These are phyloP conservation scores for Arachnopeziza araneosa DNA, from an alignment of 2,329 filamentous ascomycete species.

Conservation along the genomic window DNA sequence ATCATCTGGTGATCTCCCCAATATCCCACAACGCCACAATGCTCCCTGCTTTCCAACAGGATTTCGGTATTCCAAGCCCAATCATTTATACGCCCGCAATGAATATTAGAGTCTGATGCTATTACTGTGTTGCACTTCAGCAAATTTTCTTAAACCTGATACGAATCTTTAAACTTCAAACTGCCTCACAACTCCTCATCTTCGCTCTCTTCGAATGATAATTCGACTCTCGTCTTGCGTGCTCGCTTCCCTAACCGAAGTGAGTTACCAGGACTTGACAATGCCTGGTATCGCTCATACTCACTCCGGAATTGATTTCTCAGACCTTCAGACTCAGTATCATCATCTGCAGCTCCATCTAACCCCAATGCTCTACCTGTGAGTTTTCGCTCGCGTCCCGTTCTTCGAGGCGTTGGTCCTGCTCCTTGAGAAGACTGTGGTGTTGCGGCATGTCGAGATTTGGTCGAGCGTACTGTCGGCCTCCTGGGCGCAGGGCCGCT, in stretches of 20 bases:
- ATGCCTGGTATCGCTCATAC: slow-evolving; percentile 27
- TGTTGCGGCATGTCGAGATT: not conserved
- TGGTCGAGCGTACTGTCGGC: slow-evolving; percentile 3
- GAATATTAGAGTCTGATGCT: too few relatives aligned
- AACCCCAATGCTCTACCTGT: slow-evolving; percentile 11
- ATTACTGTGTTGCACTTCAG: too few relatives aligned
- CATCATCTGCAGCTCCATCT: slow-evolving; percentile 9
- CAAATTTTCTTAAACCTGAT: too few relatives aligned
- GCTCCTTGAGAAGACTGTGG: not conserved
- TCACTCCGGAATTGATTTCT: slow-evolving; percentile 20
- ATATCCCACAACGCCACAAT: too few relatives aligned
- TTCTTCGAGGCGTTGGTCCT: slow-evolving; percentile 13
- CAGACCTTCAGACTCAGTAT: not conserved
- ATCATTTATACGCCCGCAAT: too few relatives aligned
- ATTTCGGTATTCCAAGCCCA: too few relatives aligned
- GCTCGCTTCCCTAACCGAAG: slow-evolving; percentile 23
- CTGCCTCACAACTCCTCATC: not conserved
- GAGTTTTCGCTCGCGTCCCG: slow-evolving; percentile 19
- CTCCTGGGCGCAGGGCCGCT: not conserved
- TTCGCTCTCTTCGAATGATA: slow-evolving; percentile 3
- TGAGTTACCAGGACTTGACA: slow-evolving; percentile 20
- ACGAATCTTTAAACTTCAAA: too few relatives aligned
- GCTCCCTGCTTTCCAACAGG: too few relatives aligned
- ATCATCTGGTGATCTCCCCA: too few relatives aligned
- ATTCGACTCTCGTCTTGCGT: slow-evolving; percentile 12